Evolutionary conservation across 768 basidiomycete genomes (phyloP).

Genomic region (Russula olivacea): DNA sequence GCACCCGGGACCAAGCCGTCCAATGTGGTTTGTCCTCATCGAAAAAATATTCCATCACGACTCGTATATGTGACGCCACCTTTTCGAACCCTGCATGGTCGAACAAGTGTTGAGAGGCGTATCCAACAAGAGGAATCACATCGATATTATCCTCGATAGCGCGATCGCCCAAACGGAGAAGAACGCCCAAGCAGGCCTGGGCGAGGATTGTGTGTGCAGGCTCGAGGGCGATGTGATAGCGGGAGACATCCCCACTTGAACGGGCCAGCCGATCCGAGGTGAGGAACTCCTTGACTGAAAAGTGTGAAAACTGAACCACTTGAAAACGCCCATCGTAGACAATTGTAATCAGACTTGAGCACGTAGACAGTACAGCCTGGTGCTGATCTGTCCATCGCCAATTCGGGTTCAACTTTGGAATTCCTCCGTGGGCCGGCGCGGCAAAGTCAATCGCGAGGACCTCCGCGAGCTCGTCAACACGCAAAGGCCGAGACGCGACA

Average conservation of each 20-base stretch:
- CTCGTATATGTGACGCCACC: not conserved
- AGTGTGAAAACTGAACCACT: constrained; percentile 14
- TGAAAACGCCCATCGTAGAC: not conserved
- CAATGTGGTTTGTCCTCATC: constrained; percentile 4
- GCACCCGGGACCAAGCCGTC: not conserved
- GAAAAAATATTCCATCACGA: not conserved
- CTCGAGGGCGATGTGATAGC: not conserved
- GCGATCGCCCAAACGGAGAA: not conserved
- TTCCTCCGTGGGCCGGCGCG: not conserved
- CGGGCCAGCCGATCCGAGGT: not conserved
- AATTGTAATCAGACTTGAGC: not conserved
- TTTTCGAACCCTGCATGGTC: constrained; percentile 1
- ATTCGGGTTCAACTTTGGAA: not conserved
- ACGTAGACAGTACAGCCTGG: not conserved
- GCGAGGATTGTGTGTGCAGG: constrained; percentile 1
- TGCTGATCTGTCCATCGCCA: constrained; percentile 4
- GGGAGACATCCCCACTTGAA: not conserved
- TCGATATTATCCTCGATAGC: no score
- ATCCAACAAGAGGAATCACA: not conserved
- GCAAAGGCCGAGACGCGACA: no score
- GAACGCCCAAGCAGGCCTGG: not conserved
- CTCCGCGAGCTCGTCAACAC: no score
- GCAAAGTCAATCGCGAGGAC: no score
- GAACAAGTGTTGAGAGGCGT: not conserved
- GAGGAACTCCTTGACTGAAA: constrained; percentile 11